Percentiles rank a stretch among this genome's conserved stretches.
Evolutionary conservation across 768 basidiomycete species (phyloP).

Genomic region (Suillus subluteus): DNA sequence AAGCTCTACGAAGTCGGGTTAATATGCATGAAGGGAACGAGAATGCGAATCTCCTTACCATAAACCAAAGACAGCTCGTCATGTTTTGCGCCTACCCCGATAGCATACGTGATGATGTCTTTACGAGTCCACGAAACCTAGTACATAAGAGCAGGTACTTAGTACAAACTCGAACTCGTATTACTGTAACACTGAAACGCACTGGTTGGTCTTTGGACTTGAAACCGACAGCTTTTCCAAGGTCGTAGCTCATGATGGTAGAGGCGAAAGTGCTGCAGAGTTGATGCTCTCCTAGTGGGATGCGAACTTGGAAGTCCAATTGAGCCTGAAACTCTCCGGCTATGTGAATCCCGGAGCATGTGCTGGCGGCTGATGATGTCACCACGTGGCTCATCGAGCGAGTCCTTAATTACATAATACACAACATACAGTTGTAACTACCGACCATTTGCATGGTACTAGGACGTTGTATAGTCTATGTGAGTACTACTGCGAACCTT

Average conservation of each 20-base stretch:
- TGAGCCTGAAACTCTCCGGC: background rate
- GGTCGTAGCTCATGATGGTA: constrained; percentile 54
- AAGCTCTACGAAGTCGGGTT: constrained; percentile 45
- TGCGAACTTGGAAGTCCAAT: background rate
- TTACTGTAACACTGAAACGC: constrained; percentile 21
- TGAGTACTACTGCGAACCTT: too few relatives aligned
- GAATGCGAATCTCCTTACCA: constrained; percentile 45
- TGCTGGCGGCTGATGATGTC: background rate
- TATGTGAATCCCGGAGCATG: background rate
- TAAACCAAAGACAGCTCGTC: constrained; percentile 74
- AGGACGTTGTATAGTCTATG: too few relatives aligned
- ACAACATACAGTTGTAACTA: too few relatives aligned
- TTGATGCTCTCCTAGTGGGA: background rate
- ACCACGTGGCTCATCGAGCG: background rate
- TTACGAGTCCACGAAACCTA: constrained; percentile 87
- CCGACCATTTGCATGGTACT: too few relatives aligned
- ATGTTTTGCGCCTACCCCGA: constrained; percentile 80
- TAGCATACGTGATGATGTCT: constrained; percentile 78
- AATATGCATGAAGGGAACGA: background rate
- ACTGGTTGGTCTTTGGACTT: constrained; percentile 58
- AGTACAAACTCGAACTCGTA: background rate
- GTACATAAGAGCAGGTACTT: background rate
- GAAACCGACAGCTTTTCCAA: constrained; percentile 68
- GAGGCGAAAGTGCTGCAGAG: background rate
- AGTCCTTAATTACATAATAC: background rate